Conservation (phyloP, 768 basidiomycete species). For the Nidularia sp. region DNA sequence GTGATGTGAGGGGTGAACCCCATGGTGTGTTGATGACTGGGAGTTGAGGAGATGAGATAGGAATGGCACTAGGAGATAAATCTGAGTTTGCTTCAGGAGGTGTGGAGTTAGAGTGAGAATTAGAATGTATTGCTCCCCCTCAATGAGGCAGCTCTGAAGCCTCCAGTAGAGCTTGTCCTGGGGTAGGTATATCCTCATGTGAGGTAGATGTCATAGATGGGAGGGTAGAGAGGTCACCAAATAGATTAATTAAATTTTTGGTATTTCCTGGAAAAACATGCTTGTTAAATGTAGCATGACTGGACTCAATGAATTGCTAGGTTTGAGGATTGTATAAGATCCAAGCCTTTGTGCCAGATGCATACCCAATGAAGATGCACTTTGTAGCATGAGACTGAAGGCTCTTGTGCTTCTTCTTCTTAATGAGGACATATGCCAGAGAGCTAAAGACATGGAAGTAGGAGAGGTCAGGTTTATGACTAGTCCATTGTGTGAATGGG, state of each 20-base stretch:
- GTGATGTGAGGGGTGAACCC: background rate
- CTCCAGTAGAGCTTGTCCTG: background rate
- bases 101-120: background rate
- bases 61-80: background rate
- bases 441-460: constrained; percentile 28
- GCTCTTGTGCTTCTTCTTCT: constrained; percentile 19
- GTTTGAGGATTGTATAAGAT: constrained; percentile 17
- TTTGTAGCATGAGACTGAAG: constrained; percentile 14
- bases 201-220: background rate
- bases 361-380: constrained; percentile 26
- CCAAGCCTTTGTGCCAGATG: constrained; percentile 16
- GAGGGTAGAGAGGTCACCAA: background rate
- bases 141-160: background rate
- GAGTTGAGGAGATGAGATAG: background rate
- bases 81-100: background rate
- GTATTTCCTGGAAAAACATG: constrained; percentile 16
- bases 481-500: background rate
- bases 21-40: background rate
- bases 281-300: constrained; percentile 23
- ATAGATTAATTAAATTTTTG: background rate
- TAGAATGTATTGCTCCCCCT: background rate
- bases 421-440: constrained; percentile 24
- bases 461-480: background rate
- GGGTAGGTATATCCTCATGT: background rate
- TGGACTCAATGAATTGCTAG: constrained; percentile 11